A percentile compares a stretch with the other conserved stretches of the same genome.
These are phyloP conservation scores for Leishmania guyanensis DNA, from an alignment of 208 protist species.

Conservation along the genomic window DNA sequence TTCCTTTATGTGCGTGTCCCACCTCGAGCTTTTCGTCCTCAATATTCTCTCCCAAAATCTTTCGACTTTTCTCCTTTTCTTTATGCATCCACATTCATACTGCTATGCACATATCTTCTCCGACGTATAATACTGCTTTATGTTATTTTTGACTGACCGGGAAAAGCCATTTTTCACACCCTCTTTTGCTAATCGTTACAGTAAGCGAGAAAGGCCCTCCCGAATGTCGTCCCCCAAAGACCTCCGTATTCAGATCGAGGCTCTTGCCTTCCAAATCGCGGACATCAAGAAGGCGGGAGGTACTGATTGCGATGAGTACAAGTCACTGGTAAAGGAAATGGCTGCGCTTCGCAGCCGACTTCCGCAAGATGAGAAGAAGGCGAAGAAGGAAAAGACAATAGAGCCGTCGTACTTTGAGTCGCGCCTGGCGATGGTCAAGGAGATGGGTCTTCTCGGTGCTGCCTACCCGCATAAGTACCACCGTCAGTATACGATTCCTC, in stretches of 20 bases:
- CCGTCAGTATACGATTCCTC: slow-evolving; percentile 80
- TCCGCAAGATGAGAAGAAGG: slow-evolving; percentile 42
- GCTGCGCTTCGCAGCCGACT: slow-evolving; percentile 55
- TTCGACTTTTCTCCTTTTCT: not conserved
- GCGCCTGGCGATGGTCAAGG: slow-evolving; percentile 87
- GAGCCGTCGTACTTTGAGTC: slow-evolving; percentile 86
- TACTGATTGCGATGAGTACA: slow-evolving; percentile 60
- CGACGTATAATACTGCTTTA: not conserved
- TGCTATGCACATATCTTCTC: not conserved
- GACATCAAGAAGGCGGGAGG: slow-evolving; percentile 71
- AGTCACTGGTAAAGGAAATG: slow-evolving; percentile 81
- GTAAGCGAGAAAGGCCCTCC: not conserved
- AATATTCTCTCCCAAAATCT: not conserved
- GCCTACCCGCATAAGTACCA: slow-evolving; percentile 99
- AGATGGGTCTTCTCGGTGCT: slow-evolving; percentile 85
- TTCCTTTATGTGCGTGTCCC: not conserved
- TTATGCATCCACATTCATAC: not conserved
- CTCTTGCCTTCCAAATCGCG: slow-evolving; percentile 68
- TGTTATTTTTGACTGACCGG: not conserved
- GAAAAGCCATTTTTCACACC: not conserved
- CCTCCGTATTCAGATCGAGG: slow-evolving; percentile 77
- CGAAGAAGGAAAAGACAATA: slow-evolving; percentile 52
- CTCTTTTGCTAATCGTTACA: not conserved
- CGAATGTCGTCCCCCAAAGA: slow-evolving; percentile 52
- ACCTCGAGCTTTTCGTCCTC: not conserved